A percentile compares a stretch with the other conserved stretches of the same genome.
Conservation (phyloP, 129 eudicot genomes). For the Kitagawia praeruptora region DNA sequence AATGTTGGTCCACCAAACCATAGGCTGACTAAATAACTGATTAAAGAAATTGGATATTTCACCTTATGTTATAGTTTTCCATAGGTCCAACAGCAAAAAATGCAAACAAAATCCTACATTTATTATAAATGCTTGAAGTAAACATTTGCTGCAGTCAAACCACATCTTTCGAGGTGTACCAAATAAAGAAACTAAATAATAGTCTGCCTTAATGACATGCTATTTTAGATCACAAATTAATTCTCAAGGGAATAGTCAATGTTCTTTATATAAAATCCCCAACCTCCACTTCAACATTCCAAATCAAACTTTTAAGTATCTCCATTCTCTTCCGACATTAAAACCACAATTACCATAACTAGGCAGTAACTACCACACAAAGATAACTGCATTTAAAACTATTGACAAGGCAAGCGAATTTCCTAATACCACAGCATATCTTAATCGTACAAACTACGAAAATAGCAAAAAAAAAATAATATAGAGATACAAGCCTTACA, state of each 20-base stretch:
- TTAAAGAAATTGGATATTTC: neutral
- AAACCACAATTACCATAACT: neutral
- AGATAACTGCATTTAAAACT: neutral
- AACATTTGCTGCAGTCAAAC: neutral
- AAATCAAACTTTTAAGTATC: neutral
- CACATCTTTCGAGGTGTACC: neutral
- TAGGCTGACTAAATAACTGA: neutral
- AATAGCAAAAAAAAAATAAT: neutral
- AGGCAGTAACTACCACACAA: neutral
- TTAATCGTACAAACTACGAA: neutral
- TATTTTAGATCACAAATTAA: neutral
- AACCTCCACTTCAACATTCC: neutral
- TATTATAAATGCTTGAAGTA: neutral
- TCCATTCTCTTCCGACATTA: neutral
- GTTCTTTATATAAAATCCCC: neutral
- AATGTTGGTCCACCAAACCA: neutral
- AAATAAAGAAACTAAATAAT: neutral
- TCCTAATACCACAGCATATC: neutral
- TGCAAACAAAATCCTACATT: neutral
- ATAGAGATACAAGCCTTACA: slow-evolving; percentile 40
- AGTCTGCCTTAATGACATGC: neutral
- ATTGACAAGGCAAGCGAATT: neutral
- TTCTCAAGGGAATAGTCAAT: neutral
- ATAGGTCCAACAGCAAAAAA: neutral
- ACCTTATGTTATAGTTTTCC: neutral